Evolutionary conservation across 306 rosid genomes (phyloP).

Genomic region (Boehmeria nivea): DNA sequence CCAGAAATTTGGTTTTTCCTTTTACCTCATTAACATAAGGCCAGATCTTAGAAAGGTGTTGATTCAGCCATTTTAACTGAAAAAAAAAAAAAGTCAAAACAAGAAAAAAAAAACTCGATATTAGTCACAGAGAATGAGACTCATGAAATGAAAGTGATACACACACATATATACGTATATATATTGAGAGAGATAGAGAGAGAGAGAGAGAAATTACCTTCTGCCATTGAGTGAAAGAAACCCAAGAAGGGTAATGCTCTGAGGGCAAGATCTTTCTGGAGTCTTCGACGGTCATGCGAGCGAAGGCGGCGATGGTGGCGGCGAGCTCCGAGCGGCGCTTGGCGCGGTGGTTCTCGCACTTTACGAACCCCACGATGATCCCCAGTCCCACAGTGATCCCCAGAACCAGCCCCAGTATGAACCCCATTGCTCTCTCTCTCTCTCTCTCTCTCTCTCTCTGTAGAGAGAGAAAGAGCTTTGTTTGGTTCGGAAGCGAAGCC

Average conservation of each 20-base stretch:
- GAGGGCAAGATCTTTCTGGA: slow-evolving; percentile 81
- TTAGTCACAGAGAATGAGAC: slow-evolving; percentile 6
- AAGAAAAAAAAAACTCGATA: background rate
- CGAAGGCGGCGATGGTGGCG: slow-evolving; percentile 64
- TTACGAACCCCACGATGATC: slow-evolving; percentile 53
- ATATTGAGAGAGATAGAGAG: slow-evolving; percentile 4
- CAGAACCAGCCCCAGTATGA: slow-evolving; percentile 59
- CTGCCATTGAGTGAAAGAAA: slow-evolving; percentile 73
- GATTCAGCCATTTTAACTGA: slow-evolving; percentile 81
- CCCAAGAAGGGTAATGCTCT: slow-evolving; percentile 85
- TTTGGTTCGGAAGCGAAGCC: background rate
- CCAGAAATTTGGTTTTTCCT: slow-evolving; percentile 1
- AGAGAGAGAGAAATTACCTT: slow-evolving; percentile 37
- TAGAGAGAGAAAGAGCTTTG: background rate
- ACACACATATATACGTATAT: too few relatives aligned
- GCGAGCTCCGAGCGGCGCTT: slow-evolving; percentile 66
- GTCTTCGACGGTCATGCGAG: slow-evolving; percentile 77
- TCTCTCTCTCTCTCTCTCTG: too few relatives aligned
- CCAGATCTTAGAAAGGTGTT: slow-evolving; percentile 87
- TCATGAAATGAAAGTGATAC: too few relatives aligned
- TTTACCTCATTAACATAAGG: slow-evolving; percentile 81
- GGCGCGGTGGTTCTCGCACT: slow-evolving; percentile 62
- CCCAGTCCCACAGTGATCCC: slow-evolving; percentile 63
- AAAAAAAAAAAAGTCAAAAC: slow-evolving; percentile 4
- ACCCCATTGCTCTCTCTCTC: slow-evolving; percentile 44